Evolutionary conservation across 192 early-diverging fungal species (phyloP), one percentile per base, ranked within the genome.

Genomic region (Pecoramyces ruminantium): DNA sequence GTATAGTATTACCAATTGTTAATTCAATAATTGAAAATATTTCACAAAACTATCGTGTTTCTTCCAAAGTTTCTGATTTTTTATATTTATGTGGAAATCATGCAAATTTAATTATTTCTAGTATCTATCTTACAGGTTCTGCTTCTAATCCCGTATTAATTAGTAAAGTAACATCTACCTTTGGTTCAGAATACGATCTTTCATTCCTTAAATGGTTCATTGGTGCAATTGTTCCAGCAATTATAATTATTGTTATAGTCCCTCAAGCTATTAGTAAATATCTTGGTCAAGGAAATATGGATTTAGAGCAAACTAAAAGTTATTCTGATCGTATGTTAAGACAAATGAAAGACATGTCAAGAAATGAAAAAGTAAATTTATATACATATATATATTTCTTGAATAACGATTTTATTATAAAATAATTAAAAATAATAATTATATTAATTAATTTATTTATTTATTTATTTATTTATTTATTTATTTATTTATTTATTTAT

Each of bases 1-100:
- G 93, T 13, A 92, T 95, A 29, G 84, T 95, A 8, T 87, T 92
- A 30, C 94, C 94, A 0, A 88, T 95, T n/a, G 92, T 94, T 28
- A 85, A 85, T 30, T 91, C 93, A 0, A 86, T 95, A 38, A 87
- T 88, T 29, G 80, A 85, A 13, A 28, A 86, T 88, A 16, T 85
- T 93, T 39, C 88, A 88, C 16, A 92, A 90, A 3, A 80, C 92
- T 4, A 88, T 92, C 51, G 87, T 39, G 11, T 58, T n/a, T 25
- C 34, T 11, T 79, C 34, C 9, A 79, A 39, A 39, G 51, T 12
- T 11, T 79, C 51, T 21, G 34, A 79, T 0, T 39, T 79, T 27
- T 58, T 39, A n/a, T 58, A 79, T 27, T 27, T 79, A 27, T 39
- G 51, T 79, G 51, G 51, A 27, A 79, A 39, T 79, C 78, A 79